Evolutionary conservation across 768 basidiomycete genomes (phyloP), one percentile per base, ranked within the genome.

Genomic region (Trametes cinnabarina): DNA sequence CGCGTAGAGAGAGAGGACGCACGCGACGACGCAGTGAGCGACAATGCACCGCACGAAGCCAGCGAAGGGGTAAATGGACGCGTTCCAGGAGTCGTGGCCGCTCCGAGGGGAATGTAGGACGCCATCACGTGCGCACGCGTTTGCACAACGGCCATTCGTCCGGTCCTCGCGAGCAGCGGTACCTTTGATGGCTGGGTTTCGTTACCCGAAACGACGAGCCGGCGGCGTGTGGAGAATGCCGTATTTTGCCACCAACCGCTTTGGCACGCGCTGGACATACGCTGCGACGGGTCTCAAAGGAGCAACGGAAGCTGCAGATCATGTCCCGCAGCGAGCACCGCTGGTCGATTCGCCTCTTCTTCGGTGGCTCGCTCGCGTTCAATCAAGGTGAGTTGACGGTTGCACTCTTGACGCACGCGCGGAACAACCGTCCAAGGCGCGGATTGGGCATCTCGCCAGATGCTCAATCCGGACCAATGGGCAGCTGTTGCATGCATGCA

Each of bases 361-460:
- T 12, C 30, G 6, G 30, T 32, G 30, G 30, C 30, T 12, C 30
- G 12, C n/a, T n/a, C n/a, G n/a, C 34, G 34, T 34, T 34, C 34
- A 34, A 34, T 34, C 8, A 34, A 22, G 47, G 47, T 49, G 32
- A 49, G 47, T 40, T 9, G 15, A 28, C 19, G 4, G 7, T 26
- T 3, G 23, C 15, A 23, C 9, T 26, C 23, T 44, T 4, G 37
- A 28, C 10, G 37, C 54, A 48, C 48, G 46, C 35, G 14, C 10
- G 46, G 37, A 55, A 55, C 44, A 55, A 55, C 35, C 23, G 37
- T 48, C 20, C 54, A 55, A 37, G 43, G 54, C 54, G 46, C 46
- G 44, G 53, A 47, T 47, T 55, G 53, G n/a, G 53, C 46, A 30
- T 37, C 37, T 32, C n/a, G 2, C 3, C 10, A n/a, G 53, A 47